Percentiles rank a stretch among this genome's conserved stretches.
phyloP scores from a whole-genome alignment of 352 stramenopile species.

The Globisporangium cylindrosporum region DNA sequence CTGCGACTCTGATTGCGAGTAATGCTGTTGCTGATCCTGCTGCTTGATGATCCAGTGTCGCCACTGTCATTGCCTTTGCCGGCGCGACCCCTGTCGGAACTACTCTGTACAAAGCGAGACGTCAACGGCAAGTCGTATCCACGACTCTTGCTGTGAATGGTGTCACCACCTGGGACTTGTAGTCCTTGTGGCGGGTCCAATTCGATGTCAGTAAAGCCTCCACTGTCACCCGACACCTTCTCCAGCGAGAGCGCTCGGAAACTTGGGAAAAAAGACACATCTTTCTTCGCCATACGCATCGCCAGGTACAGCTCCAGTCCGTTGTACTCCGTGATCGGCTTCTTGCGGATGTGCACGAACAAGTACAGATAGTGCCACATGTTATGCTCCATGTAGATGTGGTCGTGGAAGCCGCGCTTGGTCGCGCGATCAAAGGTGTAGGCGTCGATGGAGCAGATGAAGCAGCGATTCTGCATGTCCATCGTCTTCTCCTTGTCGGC shows the following conservation, averaged over 20 bases:
- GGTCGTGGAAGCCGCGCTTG: slow-evolving; percentile 67
- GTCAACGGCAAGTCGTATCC: too few relatives aligned
- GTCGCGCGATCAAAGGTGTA: slow-evolving; percentile 67
- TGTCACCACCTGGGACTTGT: too few relatives aligned
- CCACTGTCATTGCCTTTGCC: too few relatives aligned
- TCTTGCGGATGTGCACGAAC: slow-evolving; percentile 80
- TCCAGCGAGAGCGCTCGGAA: slow-evolving; percentile 59
- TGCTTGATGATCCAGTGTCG: too few relatives aligned
- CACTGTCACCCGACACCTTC: slow-evolving; percentile 1
- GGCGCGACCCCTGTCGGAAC: too few relatives aligned
- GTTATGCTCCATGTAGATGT: slow-evolving; percentile 76
- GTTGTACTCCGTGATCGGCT: slow-evolving; percentile 75
- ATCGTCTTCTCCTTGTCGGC: slow-evolving; percentile 61
- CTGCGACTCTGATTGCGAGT: too few relatives aligned
- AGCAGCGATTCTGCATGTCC: slow-evolving; percentile 71
- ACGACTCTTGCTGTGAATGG: too few relatives aligned
- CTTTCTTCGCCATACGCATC: slow-evolving; percentile 70
- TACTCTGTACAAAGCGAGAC: too few relatives aligned
- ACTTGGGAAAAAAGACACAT: slow-evolving; percentile 75
- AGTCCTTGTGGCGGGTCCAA: too few relatives aligned
- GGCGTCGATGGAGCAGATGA: slow-evolving; percentile 79
- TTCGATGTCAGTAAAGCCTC: too few relatives aligned
- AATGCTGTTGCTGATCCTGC: too few relatives aligned
- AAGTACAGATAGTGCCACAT: slow-evolving; percentile 83
- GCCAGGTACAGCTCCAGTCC: slow-evolving; percentile 79